Percentiles rank a stretch among this genome's conserved stretches.
Evolutionary conservation across 306 rosid genomes (phyloP).

Genomic region (Citrullus mucosospermus): DNA sequence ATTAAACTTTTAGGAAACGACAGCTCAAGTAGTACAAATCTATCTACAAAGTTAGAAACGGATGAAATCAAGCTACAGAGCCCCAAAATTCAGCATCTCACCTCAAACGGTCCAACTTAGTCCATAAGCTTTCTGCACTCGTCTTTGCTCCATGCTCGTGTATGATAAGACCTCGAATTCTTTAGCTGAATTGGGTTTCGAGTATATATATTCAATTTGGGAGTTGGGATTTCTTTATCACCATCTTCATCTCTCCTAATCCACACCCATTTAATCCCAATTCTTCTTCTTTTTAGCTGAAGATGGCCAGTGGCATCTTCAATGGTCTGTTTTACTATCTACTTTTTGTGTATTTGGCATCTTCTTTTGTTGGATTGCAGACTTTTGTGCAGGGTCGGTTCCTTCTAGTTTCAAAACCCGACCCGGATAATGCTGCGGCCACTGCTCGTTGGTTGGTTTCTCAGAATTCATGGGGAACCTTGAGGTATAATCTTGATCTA

Average conservation of each 20-base stretch:
- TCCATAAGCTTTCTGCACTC: not conserved
- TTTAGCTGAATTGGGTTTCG: not conserved
- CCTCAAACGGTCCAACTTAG: not conserved
- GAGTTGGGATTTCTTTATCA: not conserved
- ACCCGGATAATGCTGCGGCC: slow-evolving; percentile 51
- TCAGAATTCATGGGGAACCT: slow-evolving; percentile 65
- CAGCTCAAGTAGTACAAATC: not conserved
- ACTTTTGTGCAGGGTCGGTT: slow-evolving; percentile 23
- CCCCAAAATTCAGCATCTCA: not conserved
- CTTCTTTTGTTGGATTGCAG: slow-evolving; percentile 10
- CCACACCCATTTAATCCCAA: not conserved
- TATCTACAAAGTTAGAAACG: not conserved
- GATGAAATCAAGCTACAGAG: not conserved
- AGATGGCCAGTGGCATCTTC: slow-evolving; percentile 11
- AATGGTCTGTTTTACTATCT: not conserved
- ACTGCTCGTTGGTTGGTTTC: slow-evolving; percentile 82
- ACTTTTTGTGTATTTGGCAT: not conserved
- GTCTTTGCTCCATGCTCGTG: not conserved
- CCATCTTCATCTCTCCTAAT: not conserved
- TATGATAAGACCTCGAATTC: not conserved
- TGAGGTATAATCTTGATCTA: slow-evolving; percentile 28
- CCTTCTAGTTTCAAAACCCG: slow-evolving; percentile 35
- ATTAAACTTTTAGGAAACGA: no score
- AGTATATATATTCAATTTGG: not conserved
- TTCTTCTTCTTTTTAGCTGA: not conserved